These are phyloP conservation scores for Clonostachys rosea DNA, from an alignment of 2,329 filamentous ascomycete genomes.

Conservation along the genomic window DNA sequence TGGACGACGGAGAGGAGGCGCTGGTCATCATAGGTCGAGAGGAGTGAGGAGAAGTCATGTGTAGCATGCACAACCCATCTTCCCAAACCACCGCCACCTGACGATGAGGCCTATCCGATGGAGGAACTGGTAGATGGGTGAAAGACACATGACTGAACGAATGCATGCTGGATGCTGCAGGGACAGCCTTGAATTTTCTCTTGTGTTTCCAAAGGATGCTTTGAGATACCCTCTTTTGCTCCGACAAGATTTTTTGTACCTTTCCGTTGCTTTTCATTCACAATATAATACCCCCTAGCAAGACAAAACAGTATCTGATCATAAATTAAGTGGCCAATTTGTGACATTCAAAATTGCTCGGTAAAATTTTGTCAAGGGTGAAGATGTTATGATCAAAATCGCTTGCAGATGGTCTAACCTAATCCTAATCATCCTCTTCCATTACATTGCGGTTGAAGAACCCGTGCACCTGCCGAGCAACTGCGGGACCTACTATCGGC, in stretches of 20 bases:
- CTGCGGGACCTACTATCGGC: constrained; percentile 71
- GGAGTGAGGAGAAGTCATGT: neutral
- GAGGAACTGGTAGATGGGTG: constrained; percentile 2
- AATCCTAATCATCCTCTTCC: constrained; percentile 36
- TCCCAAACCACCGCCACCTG: neutral
- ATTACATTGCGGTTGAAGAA: constrained; percentile 73
- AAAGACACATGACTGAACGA: too few relatives aligned
- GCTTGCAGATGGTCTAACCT: neutral
- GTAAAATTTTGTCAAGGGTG: neutral
- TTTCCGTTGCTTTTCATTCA: too few relatives aligned
- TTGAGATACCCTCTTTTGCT: neutral
- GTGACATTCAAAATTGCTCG: neutral
- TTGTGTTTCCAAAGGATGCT: neutral
- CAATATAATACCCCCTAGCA: neutral
- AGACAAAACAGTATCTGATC: neutral
- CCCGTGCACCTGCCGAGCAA: constrained; percentile 67
- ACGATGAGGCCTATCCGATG: neutral
- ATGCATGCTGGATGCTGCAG: too few relatives aligned
- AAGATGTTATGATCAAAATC: neutral
- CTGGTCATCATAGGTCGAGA: neutral
- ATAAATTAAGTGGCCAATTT: neutral
- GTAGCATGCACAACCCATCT: constrained; percentile 3
- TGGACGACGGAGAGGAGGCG: constrained; percentile 11
- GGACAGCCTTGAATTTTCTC: neutral
- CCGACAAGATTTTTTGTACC: neutral